Conservation (phyloP, 2,329 filamentous ascomycete genomes). For the Talaromyces sp. region DNA sequence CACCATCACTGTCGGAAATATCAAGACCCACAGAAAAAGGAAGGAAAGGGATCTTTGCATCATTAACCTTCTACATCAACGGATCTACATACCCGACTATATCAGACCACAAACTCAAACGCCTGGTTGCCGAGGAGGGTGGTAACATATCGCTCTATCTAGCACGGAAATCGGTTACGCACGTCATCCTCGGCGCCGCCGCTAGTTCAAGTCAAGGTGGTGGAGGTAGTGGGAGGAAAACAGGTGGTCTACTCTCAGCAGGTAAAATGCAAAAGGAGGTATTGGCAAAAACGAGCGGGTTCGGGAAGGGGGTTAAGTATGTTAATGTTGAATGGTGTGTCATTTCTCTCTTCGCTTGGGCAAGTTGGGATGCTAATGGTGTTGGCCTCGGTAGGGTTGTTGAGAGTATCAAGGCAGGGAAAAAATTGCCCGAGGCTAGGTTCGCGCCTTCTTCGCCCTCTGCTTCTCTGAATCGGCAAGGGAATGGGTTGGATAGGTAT, state of each 20-base stretch:
- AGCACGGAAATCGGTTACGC: conserved; percentile 71
- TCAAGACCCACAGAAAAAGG: background rate
- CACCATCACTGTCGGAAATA: background rate
- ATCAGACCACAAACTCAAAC: conserved; percentile 83
- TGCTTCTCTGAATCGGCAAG: background rate
- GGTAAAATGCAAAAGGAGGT: conserved; percentile 82
- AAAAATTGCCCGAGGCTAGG: conserved; percentile 68
- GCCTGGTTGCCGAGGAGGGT: conserved; percentile 70
- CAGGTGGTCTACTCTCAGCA: conserved; percentile 69
- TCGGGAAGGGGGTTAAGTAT: conserved; percentile 71
- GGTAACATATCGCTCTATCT: conserved; percentile 68
- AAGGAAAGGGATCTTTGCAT: conserved; percentile 60
- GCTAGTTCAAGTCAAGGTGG: conserved; percentile 63
- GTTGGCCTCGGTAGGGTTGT: conserved; percentile 57
- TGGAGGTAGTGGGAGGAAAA: conserved; percentile 54
- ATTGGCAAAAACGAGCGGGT: conserved; percentile 31
- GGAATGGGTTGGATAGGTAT: background rate
- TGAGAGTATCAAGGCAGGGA: conserved; percentile 75
- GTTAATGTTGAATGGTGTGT: conserved; percentile 75
- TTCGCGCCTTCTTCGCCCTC: conserved; percentile 53
- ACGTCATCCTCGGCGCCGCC: conserved; percentile 67
- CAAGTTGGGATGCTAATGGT: background rate
- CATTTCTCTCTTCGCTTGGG: conserved; percentile 8
- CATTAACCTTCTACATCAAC: conserved; percentile 78
- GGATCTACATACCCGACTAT: conserved; percentile 77